phyloP scores from a whole-genome alignment of 2,329 filamentous ascomycete genomes.

The Sarocladiaceae sp. region DNA sequence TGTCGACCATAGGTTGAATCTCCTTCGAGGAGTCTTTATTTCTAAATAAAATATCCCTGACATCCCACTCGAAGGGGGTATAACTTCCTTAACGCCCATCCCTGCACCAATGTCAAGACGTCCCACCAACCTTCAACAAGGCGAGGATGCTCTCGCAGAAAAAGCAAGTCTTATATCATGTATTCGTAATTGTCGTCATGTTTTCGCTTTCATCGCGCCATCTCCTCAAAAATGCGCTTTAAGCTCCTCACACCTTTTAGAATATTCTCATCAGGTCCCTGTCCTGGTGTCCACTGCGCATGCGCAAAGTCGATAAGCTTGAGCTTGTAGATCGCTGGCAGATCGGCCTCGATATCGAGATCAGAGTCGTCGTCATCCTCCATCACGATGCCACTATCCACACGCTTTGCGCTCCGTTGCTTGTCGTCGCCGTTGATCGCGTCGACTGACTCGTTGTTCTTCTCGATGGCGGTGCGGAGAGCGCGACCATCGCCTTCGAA shows the following conservation, averaged over 20 bases:
- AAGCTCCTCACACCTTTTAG: conserved; percentile 71
- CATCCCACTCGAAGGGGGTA: conserved; percentile 3
- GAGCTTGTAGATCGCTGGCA: conserved; percentile 68
- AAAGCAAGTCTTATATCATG: conserved; percentile 13
- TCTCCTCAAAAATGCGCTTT: conserved; percentile 64
- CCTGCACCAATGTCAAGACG: neutral
- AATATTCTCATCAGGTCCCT: conserved; percentile 82
- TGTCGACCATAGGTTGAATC: no score
- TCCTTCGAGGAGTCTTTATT: neutral
- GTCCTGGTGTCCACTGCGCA: conserved; percentile 74
- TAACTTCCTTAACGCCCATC: neutral
- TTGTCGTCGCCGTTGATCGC: conserved; percentile 42
- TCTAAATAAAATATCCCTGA: neutral
- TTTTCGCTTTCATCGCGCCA: conserved; percentile 32
- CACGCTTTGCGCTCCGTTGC: conserved; percentile 34
- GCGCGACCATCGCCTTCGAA: conserved; percentile 60
- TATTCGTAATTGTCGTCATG: conserved; percentile 15
- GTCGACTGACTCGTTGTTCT: conserved; percentile 48
- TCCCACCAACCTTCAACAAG: no score
- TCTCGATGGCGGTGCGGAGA: conserved; percentile 46
- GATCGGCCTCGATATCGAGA: conserved; percentile 34
- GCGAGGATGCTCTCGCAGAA: neutral
- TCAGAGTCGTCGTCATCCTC: conserved; percentile 46
- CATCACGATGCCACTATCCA: conserved; percentile 53
- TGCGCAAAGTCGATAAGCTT: conserved; percentile 98